Conservation (phyloP, 768 basidiomycete genomes). For the Naganishia onofrii region DNA sequence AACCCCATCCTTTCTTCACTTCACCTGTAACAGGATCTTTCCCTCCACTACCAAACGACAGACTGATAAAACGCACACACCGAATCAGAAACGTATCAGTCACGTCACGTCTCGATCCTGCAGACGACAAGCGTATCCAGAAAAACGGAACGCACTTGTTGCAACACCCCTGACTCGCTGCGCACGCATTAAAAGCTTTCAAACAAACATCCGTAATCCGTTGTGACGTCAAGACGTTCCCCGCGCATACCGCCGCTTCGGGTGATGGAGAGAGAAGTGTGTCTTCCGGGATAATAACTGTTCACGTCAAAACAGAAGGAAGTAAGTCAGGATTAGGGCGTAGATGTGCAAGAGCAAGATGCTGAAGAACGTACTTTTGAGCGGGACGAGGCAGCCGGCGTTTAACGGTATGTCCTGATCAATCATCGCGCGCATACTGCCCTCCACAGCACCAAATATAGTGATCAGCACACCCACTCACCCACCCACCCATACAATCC, state of each 20-base stretch:
- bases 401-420: conserved; percentile 80
- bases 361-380: conserved; percentile 52
- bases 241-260: conserved; percentile 38
- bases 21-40: conserved; percentile 71
- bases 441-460: neutral
- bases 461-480: too few species aligned
- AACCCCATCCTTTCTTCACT: conserved; percentile 78
- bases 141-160: conserved; percentile 24
- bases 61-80: conserved; percentile 57
- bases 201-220: conserved; percentile 45
- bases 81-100: too few species aligned
- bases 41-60: conserved; percentile 86
- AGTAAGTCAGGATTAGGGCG: neutral
- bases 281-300: conserved; percentile 37
- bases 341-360: too few species aligned
- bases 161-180: conserved; percentile 43
- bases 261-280: conserved; percentile 40
- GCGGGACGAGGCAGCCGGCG: conserved; percentile 84
- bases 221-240: conserved; percentile 44
- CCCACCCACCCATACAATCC: too few species aligned
- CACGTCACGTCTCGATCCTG: too few species aligned
- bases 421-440: conserved; percentile 30
- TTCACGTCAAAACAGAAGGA: neutral
- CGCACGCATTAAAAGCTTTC: conserved; percentile 43
- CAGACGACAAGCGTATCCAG: too few species aligned